These are phyloP conservation scores for Asterochloris sp. DNA, from an alignment of 139 green algal species.

Conservation along the genomic window DNA sequence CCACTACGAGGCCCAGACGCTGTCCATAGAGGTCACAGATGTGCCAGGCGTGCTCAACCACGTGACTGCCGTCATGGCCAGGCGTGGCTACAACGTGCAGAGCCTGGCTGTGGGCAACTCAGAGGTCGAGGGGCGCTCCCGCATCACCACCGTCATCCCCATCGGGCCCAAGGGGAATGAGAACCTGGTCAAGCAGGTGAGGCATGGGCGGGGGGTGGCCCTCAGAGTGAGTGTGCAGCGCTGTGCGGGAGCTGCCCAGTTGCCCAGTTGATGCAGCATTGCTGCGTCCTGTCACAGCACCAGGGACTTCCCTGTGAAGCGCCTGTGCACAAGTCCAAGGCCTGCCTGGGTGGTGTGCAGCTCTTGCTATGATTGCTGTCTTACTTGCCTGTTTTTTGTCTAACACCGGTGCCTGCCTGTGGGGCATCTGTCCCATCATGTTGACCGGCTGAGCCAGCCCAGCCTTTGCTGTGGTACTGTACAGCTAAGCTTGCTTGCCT, in stretches of 20 bases:
- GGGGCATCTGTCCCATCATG: too few species aligned
- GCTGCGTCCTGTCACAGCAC: not conserved
- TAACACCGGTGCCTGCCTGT: too few species aligned
- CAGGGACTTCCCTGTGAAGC: too few species aligned
- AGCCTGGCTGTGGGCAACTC: slow-evolving; percentile 88
- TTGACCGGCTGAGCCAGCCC: too few species aligned
- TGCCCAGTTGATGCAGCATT: not conserved
- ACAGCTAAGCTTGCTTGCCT: not conserved
- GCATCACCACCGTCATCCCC: slow-evolving; percentile 95
- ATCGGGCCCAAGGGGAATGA: slow-evolving; percentile 55
- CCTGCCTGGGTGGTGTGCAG: too few species aligned
- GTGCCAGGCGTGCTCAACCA: slow-evolving; percentile 91
- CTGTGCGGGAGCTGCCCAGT: slow-evolving; percentile 61
- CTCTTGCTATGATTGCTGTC: too few species aligned
- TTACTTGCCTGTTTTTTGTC: too few species aligned
- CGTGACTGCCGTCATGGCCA: slow-evolving; percentile 92
- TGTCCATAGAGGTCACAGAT: slow-evolving; percentile 89
- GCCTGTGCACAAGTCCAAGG: too few species aligned
- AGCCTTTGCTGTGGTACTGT: too few species aligned
- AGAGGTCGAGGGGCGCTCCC: slow-evolving; percentile 72
- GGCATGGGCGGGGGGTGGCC: slow-evolving; percentile 42
- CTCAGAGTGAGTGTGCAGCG: slow-evolving; percentile 21
- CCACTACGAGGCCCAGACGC: slow-evolving; percentile 69
- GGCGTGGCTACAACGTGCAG: slow-evolving; percentile 98
- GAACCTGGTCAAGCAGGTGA: slow-evolving; percentile 91